Evolutionary conservation across 768 basidiomycete genomes (phyloP), one percentile per base, ranked within the genome.

Genomic region (Ramaria rubella): DNA sequence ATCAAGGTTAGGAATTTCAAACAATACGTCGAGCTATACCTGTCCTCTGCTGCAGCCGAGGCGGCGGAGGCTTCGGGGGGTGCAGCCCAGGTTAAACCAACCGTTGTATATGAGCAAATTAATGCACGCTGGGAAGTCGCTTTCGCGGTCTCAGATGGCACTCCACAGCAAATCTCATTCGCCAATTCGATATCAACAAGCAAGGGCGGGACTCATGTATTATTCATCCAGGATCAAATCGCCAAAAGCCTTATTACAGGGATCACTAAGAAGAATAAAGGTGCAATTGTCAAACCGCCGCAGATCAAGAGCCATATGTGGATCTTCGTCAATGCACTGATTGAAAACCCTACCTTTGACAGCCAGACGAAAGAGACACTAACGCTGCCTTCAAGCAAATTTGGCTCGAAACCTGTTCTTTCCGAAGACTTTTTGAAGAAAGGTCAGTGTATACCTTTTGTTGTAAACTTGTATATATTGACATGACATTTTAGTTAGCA

Each of bases 221-320:
- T 75, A 23, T 75, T 81, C 60, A 80, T 98, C 58, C 79, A 93
- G 0, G 92, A 94, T 70, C 92, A 94, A 69, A 79, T 99, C 51
- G 83, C 93, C 21, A 94, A 94, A 71, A 82, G 80, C 60, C 73
- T 98, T 31, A 78, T 94, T 59, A 74, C 86, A 14, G 79, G 81
- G 6, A 93, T 98, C 61, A 75, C 83, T 67, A 97, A 97, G 83
- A 98, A 95, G 82, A 96, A 99, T 76, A 97, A 96, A 73, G 92
- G 78, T 2, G 92, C 94, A n/a, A 80, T 87, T 1, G 87, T 98
- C 65, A 98, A 97, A 69, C 80, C 90, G 15, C 81, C 85, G 52
- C 93, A 96, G 72, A 86, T 98, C 73, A 95, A 92, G 77, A 94
- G 87, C 65, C 94, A 99, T 67, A 93, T 99, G 85, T 94, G 91